Evolutionary conservation across 257 asterid species (phyloP).

Genomic region (Nicotiana sylvestris): DNA sequence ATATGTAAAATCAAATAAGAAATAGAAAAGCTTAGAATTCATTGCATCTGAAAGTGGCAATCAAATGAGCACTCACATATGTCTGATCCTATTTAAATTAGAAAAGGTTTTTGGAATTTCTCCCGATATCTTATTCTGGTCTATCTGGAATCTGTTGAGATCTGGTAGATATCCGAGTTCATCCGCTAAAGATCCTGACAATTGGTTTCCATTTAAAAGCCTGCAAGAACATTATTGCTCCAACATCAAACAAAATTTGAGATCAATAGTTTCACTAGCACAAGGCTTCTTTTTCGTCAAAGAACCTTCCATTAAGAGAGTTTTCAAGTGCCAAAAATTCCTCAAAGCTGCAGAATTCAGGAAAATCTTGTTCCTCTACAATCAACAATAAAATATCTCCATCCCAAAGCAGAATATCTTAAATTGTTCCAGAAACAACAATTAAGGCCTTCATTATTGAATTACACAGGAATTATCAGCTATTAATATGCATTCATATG

Average conservation of each 20-base stretch:
- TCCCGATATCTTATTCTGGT: constrained; percentile 40
- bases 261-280: neutral
- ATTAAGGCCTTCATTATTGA: neutral
- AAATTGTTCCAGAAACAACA: neutral
- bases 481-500: neutral
- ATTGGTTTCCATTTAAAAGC: constrained; percentile 41
- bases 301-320: neutral
- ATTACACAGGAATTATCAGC: neutral
- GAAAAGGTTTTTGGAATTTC: constrained; percentile 35
- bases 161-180: constrained; percentile 39
- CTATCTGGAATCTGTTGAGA: constrained; percentile 43
- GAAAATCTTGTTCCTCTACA: neutral
- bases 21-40: neutral
- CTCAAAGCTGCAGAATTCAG: constrained; percentile 1
- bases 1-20: neutral
- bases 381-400: neutral
- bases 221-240: constrained; percentile 21
- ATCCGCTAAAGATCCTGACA: constrained; percentile 39
- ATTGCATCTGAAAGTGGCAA: neutral
- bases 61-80: constrained; percentile 28
- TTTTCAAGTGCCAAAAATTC: neutral
- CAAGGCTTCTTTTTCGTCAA: neutral
- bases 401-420: neutral
- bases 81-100: constrained; percentile 28
- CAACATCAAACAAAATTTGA: neutral